phyloP scores from a whole-genome alignment of 306 rosid species.

The Pyrus pyrifolia region DNA sequence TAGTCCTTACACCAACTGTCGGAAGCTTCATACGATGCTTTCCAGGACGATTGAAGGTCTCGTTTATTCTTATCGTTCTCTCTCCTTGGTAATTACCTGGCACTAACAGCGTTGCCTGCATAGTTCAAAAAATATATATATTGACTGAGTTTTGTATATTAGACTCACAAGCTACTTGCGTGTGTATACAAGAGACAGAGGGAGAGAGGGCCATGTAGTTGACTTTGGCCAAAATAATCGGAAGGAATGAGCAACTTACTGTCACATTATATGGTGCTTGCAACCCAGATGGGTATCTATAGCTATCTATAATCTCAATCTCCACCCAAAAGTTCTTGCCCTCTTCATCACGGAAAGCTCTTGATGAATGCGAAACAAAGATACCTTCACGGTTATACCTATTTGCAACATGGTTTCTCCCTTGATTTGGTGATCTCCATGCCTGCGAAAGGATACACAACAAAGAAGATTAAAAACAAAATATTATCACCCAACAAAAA shows the following conservation, averaged over 20 bases:
- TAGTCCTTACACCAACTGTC: conserved; percentile 72
- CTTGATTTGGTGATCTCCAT: conserved; percentile 77
- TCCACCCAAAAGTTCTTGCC: conserved; percentile 93
- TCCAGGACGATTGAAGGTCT: conserved; percentile 60
- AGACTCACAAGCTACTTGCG: not conserved
- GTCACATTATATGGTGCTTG: conserved; percentile 91
- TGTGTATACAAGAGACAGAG: not conserved
- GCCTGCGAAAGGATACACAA: conserved; percentile 44
- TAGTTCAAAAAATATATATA: conserved; percentile 20
- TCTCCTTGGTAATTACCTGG: conserved; percentile 99
- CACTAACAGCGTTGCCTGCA: conserved; percentile 75
- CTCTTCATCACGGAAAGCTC: conserved; percentile 96
- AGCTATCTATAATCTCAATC: conserved; percentile 69
- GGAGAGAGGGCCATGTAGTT: not conserved
- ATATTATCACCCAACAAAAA: not conserved
- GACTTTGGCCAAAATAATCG: not conserved
- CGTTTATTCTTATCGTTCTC: conserved; percentile 63
- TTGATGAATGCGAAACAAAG: conserved; percentile 67
- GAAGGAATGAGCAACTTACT: conserved; percentile 30
- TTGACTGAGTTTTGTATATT: not conserved
- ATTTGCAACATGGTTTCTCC: conserved; percentile 70
- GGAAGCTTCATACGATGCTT: conserved; percentile 79
- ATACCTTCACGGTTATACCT: conserved; percentile 77
- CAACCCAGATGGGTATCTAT: conserved; percentile 82
- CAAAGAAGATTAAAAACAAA: not conserved